phyloP scores from a whole-genome alignment of 2,329 filamentous ascomycete genomes.

The Colletotrichum abscissum region DNA sequence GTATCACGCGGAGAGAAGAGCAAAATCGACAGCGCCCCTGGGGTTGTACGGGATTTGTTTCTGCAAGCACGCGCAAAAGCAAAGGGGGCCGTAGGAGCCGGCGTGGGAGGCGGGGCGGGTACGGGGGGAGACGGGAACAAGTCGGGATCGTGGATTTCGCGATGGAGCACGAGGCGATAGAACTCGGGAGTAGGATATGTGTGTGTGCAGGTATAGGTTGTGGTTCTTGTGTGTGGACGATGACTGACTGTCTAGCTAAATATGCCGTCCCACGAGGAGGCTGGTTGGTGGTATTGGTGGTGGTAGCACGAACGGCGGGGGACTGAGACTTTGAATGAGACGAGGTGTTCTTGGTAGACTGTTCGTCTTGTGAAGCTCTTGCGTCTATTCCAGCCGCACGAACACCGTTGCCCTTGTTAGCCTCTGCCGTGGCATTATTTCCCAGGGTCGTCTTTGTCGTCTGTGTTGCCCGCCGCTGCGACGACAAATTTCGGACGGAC shows the following conservation, averaged over 20 bases:
- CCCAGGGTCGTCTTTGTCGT: background rate
- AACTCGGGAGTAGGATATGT: background rate
- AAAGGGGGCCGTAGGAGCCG: background rate
- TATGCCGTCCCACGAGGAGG: constrained; percentile 9
- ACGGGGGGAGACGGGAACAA: constrained; percentile 10
- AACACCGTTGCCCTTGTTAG: background rate
- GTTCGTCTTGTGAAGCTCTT: background rate
- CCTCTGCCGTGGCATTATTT: background rate
- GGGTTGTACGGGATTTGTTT: background rate
- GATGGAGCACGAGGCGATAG: background rate
- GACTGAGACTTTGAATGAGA: constrained; percentile 1
- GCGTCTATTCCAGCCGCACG: background rate
- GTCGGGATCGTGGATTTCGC: constrained; percentile 7
- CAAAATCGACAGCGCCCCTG: constrained; percentile 1
- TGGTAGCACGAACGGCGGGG: background rate
- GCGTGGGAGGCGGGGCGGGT: constrained; percentile 1
- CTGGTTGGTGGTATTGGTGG: background rate
- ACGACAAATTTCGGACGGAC: constrained; percentile 27
- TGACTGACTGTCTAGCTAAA: constrained; percentile 29
- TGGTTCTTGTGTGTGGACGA: background rate
- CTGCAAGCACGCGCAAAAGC: background rate
- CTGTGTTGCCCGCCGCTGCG: background rate
- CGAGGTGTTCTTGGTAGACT: background rate
- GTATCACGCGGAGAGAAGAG: constrained; percentile 13
- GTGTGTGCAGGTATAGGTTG: background rate